Base-by-base conservation (phyloP, 805 yeast species). In the Hemisphaericaspora nanyangensis region DNA sequence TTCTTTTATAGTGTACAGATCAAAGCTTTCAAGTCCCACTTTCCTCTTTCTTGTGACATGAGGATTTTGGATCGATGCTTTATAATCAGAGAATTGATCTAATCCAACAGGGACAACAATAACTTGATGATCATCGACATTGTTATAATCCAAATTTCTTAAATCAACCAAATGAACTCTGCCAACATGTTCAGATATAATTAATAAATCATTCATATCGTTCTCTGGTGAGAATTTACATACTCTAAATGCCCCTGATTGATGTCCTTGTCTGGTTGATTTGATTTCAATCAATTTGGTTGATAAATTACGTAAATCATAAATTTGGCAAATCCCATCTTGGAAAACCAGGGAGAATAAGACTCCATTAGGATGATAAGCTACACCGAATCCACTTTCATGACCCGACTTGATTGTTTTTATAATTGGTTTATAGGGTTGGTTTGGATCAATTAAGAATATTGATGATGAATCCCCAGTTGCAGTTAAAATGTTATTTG, bases 131-230 rank as follows among this genome's bases (percentile, higher is more conserved):
- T 84, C 80, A 42, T 72, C 66, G 3, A 45, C 46, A 32, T 44
- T 51, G 17, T 53, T 51, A 13, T 51, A 48, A 29, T 54, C 49
- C 47, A 79, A 76, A 51, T 84, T 77, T 45, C 95, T 74, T 18
- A 88, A 72, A 56, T 90, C 96, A 19, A 90, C 68, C 40, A 89
- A 68, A 61, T 90, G 98, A 3, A 90, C 85, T 38, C 95, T 71
- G 0, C 95, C 95, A 38, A 80, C 83, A 50, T 90, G 96, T 56
- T 90, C 97, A 38, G 84, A 75, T 2, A 90, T 70, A 38, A 85
- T 76, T 40, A 90, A 63, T 43, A 88, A 60, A 58, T 90, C 96
- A 50, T 83, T 90, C 12, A 83, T 67, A 4, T 86, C 82, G 58
- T 67, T 43, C 62, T 68, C 41, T 60, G 74, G 51, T 25, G 73